Evolutionary conservation across 306 rosid genomes (phyloP), one percentile per base, ranked within the genome.

Genomic region (Adenanthera pavonina): DNA sequence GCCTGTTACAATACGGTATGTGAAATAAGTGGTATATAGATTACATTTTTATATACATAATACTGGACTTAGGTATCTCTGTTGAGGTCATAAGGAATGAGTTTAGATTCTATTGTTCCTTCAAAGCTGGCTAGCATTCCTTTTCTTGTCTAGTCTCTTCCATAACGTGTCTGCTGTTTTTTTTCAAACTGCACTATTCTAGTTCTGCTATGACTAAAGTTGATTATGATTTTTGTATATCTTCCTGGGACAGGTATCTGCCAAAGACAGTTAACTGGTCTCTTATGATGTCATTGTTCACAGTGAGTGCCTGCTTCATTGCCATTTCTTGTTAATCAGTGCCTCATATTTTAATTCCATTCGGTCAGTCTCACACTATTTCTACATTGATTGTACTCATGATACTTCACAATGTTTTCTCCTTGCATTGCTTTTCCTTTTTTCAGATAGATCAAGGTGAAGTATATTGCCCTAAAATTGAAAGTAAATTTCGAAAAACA

Each of bases 231-330:
- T 74, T 81, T n/a, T 81, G 60, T 71, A 86, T 81, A 40, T 74
- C 53, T 87, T 59, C 80, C 17, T 70, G 73, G 61, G 60, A 69
- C 93, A 95, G 98, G 86, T 86, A 83, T 83, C 80, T 95, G 19
- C 78, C 83, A 62, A 92, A 87, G 92, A 95, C 97, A 44, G 49
- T 92, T 74, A 76, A 89, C 80, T 95, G 94, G 97, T 90, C 96
- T 71, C 87, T 93, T 38, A 80, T 92, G 91, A 93, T 95, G 99
- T 95, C 99, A 61, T 77, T 85, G 84, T 90, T 92, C 86, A 88
- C 91, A 0, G 98, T 93, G 84, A 91, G 92, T 82, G 78, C 47
- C 77, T 62, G 38, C 9, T 69, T 19, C 57, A 17, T 68, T 46
- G 34, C 54, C 54, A 35, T 77, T 74, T 57, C 60, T 77, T 69